Conservation (phyloP, 2,329 filamentous ascomycete species). For the Cladosporium sp. region DNA sequence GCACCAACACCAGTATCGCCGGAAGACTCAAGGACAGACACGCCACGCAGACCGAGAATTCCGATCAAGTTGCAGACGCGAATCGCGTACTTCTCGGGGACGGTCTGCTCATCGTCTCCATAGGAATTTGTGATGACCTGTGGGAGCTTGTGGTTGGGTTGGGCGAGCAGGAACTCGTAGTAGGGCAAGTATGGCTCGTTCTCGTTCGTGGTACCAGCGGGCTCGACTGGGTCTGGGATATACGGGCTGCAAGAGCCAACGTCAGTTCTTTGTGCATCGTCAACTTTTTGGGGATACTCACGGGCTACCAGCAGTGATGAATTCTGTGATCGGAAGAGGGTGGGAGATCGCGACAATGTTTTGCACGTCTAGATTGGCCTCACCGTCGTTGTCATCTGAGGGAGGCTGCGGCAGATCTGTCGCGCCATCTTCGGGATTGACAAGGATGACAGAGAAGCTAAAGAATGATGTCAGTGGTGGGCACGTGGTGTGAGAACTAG, state of each 20-base stretch:
- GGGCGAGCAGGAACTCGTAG: constrained; percentile 57
- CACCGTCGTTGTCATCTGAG: constrained; percentile 45
- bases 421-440: constrained; percentile 6
- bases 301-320: constrained; percentile 55
- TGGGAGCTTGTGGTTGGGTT: constrained; percentile 57
- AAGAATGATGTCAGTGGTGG: not conserved
- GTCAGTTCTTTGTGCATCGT: not conserved
- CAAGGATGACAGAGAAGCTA: not conserved
- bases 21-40: constrained; percentile 61
- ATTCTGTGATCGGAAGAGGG: constrained; percentile 57
- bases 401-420: constrained; percentile 44
- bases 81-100: constrained; percentile 59
- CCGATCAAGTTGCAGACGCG: constrained; percentile 65
- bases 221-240: constrained; percentile 46
- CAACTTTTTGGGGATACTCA: not conserved
- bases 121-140: constrained; percentile 65
- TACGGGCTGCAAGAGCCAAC: constrained; percentile 38
- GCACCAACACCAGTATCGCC: constrained; percentile 62
- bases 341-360: constrained; percentile 58
- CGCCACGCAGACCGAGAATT: constrained; percentile 64
- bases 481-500: not conserved
- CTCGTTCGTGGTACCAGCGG: constrained; percentile 41
- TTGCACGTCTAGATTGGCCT: constrained; percentile 66
- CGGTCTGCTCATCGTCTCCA: constrained; percentile 63
- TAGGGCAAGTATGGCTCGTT: constrained; percentile 69